Base-by-base conservation (phyloP, 139 green algal genomes). In the Micractinium conductrix region DNA sequence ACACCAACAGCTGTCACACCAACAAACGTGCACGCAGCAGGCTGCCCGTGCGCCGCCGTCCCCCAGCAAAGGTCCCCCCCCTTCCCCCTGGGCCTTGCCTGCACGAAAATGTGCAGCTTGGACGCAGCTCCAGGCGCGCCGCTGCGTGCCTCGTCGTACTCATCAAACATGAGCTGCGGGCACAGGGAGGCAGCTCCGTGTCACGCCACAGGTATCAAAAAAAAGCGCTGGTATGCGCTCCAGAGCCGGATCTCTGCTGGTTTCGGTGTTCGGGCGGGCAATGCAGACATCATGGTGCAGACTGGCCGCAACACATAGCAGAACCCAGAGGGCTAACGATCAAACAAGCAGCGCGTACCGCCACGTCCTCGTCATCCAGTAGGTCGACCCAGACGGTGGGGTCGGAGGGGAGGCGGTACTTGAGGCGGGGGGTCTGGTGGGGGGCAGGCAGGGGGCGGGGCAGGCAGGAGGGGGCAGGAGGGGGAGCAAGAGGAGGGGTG, bases 151-250 rank as follows among this genome's bases (percentile, higher is more conserved):
- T 91, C 84, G 28, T 89, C 84, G 69, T 88, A 88, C 84, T 94
- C 93, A 65, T 96, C 93, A 83, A 92, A 94, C 93, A 95, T 96
- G 55, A 93, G 88, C 48, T 80, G 79, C 45, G 68, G 58, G 26
- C 10, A 37, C n/a, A 45, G 35, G 74, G 26, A 67, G 16, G 24
- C 2, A 26, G 30, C 26, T n/a, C 26, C 3, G 19, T 21, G 24
- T 4, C 24, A 7, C 28, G 30, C 22, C 4, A 30, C 33, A 43
- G 35, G 33, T 44, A 4, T 17, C 19, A 44, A 10, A 10, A 16
- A 69, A 35, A 12, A 69, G 26, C 2, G 3, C 2, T 38, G 10
- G 62, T 10, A 26, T 67, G 58, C 19, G 24, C 24, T 30, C 5
- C 58, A 67, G 58, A 9, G 19, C 21, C 5, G 5, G 9, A 19